These are phyloP conservation scores for Verticillium klebahnii DNA, from an alignment of 2,329 filamentous ascomycete genomes.

Conservation along the genomic window DNA sequence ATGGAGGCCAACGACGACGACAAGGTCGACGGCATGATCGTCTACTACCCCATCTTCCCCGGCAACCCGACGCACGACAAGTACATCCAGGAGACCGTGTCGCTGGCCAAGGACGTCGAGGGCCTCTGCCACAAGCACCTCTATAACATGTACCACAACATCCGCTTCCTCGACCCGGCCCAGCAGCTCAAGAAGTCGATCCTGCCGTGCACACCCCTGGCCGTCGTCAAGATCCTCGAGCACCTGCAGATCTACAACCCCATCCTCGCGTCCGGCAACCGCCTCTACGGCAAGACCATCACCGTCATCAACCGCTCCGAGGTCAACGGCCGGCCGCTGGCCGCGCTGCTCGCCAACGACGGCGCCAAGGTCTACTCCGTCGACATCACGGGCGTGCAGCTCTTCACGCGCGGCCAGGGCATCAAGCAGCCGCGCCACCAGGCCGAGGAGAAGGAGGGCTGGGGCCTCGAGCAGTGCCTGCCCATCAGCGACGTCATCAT, in stretches of 20 bases:
- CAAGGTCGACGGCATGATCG: conserved; percentile 81
- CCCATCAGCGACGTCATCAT: conserved; percentile 93
- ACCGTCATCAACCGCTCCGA: conserved; percentile 96
- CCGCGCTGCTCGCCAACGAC: conserved; percentile 91
- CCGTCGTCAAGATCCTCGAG: conserved; percentile 95
- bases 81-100: conserved; percentile 93
- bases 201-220: conserved; percentile 90
- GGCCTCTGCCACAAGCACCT: conserved; percentile 90
- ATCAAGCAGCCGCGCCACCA: conserved; percentile 83
- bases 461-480: conserved; percentile 74
- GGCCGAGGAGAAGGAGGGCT: conserved; percentile 76
- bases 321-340: conserved; percentile 89
- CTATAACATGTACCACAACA: conserved; percentile 99
- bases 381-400: conserved; percentile 84
- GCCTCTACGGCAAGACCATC: conserved; percentile 88
- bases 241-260: conserved; percentile 95
- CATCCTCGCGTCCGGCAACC: conserved; percentile 86
- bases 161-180: conserved; percentile 83
- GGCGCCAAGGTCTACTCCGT: conserved; percentile 94
- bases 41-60: conserved; percentile 96
- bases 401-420: conserved; percentile 86
- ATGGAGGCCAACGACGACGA: conserved; percentile 77
- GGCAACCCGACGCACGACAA: conserved; percentile 79
- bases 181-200: conserved; percentile 81
- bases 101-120: conserved; percentile 89